Conservation (phyloP, 2,329 filamentous ascomycete genomes). For the Neonectria neomacrospora region DNA sequence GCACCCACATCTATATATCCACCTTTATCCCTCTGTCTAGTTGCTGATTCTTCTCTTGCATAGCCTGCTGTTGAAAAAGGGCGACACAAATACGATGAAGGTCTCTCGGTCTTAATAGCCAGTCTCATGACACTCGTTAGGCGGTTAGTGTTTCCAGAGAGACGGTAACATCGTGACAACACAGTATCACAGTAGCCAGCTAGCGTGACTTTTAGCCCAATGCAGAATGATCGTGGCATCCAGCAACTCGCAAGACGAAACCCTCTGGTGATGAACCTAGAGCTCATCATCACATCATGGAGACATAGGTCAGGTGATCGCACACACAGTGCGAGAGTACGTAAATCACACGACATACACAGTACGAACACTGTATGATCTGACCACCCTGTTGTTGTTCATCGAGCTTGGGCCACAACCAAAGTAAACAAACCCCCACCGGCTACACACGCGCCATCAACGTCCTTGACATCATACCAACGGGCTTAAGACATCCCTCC, state of each 20-base stretch:
- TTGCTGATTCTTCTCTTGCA: background rate
- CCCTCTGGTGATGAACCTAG: too few relatives aligned
- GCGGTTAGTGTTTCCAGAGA: background rate
- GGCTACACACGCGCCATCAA: constrained; percentile 40
- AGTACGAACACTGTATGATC: constrained; percentile 29
- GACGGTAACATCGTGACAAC: background rate
- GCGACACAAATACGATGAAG: too few relatives aligned
- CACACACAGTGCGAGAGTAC: background rate
- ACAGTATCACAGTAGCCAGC: background rate
- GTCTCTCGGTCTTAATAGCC: background rate
- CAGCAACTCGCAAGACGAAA: background rate
- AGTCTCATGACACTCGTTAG: background rate
- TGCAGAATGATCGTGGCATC: background rate
- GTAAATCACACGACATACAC: background rate
- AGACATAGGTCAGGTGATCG: constrained; percentile 23
- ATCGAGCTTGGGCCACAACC: constrained; percentile 42
- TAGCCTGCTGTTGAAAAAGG: background rate
- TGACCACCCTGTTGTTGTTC: constrained; percentile 32
- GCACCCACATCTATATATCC: background rate
- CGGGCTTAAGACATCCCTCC: constrained; percentile 38
- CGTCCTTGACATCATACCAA: constrained; percentile 47
- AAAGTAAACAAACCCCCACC: constrained; percentile 47
- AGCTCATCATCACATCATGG: background rate
- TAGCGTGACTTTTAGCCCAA: background rate
- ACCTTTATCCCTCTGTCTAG: background rate